Conservation (phyloP, 768 basidiomycete genomes). For the Candolleomyces aberdarensis region DNA sequence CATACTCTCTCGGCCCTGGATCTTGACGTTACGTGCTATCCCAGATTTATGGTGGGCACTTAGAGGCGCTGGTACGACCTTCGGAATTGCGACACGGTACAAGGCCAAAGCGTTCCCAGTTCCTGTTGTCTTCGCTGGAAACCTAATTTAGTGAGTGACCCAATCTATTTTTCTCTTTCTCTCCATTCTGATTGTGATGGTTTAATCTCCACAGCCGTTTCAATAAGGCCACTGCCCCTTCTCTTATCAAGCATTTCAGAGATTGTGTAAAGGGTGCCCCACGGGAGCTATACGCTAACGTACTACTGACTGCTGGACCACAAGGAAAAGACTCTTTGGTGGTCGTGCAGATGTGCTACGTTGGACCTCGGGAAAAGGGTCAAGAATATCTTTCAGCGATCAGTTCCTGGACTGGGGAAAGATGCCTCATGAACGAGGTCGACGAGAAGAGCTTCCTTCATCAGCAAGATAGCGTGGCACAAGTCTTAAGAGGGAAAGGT, state of each 20-base stretch:
- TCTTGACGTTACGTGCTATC: not conserved
- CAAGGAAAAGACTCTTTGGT: conserved; percentile 80
- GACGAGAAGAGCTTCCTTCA: conserved; percentile 85
- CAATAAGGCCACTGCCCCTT: conserved; percentile 81
- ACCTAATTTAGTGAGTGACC: conserved; percentile 77
- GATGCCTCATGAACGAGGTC: conserved; percentile 85
- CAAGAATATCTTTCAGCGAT: conserved; percentile 79
- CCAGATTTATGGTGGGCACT: conserved; percentile 87
- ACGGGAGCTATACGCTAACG: conserved; percentile 84
- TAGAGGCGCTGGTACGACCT: conserved; percentile 76
- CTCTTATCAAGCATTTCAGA: conserved; percentile 86
- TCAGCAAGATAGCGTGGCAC: conserved; percentile 91
- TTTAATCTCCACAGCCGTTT: conserved; percentile 60
- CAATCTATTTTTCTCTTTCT: not conserved
- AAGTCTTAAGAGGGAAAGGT: conserved; percentile 85
- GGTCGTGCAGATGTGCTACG: conserved; percentile 89
- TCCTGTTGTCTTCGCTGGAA: conserved; percentile 89
- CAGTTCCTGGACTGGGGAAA: conserved; percentile 85
- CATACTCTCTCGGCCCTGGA: not conserved
- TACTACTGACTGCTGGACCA: conserved; percentile 88
- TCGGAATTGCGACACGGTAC: conserved; percentile 88
- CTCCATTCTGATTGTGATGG: not conserved
- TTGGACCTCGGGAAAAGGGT: conserved; percentile 70
- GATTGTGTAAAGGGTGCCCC: conserved; percentile 91
- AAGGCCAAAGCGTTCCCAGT: conserved; percentile 87